Percentiles rank a stretch among this genome's conserved stretches.
These are phyloP conservation scores for Nitzschia inconspicua DNA, from an alignment of 108 stramenopile species.

Conservation along the genomic window DNA sequence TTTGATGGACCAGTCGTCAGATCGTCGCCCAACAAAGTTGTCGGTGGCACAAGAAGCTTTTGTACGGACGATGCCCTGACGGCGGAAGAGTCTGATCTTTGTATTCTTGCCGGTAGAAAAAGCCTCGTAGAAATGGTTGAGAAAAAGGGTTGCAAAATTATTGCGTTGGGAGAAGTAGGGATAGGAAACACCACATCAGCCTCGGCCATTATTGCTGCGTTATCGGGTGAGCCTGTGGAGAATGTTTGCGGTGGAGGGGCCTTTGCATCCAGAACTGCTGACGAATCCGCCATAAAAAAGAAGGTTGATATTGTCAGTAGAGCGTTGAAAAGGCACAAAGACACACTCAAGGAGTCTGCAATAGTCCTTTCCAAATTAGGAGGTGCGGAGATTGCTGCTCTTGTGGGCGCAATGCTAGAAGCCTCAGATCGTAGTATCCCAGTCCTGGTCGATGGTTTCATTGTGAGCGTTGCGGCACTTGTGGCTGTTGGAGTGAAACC, in stretches of 20 bases:
- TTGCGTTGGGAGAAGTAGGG: constrained; percentile 78
- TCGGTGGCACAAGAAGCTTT: constrained; percentile 55
- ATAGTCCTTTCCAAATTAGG: constrained; percentile 48
- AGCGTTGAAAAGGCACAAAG: constrained; percentile 44
- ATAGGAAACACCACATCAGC: constrained; percentile 85
- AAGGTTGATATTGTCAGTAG: constrained; percentile 60
- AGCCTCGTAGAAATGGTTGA: constrained; percentile 23
- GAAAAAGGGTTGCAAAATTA: constrained; percentile 17
- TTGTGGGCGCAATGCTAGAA: constrained; percentile 73
- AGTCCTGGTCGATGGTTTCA: constrained; percentile 81
- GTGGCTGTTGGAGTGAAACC: constrained; percentile 60
- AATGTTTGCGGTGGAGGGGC: constrained; percentile 65
- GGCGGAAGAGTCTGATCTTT: constrained; percentile 38
- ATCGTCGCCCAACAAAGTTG: constrained; percentile 27
- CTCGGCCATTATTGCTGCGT: constrained; percentile 50
- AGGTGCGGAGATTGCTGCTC: constrained; percentile 76
- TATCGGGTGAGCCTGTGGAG: constrained; percentile 37
- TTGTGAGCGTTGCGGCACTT: constrained; percentile 68
- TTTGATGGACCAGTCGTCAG: constrained; percentile 26
- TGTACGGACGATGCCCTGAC: constrained; percentile 66
- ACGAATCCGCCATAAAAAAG: constrained; percentile 35
- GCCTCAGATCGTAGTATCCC: constrained; percentile 44
- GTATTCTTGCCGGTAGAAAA: constrained; percentile 37
- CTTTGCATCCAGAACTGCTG: constrained; percentile 42
- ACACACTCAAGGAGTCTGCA: not conserved